These are phyloP conservation scores for Nemania serpens DNA, from an alignment of 2,329 filamentous ascomycete species.

Conservation along the genomic window DNA sequence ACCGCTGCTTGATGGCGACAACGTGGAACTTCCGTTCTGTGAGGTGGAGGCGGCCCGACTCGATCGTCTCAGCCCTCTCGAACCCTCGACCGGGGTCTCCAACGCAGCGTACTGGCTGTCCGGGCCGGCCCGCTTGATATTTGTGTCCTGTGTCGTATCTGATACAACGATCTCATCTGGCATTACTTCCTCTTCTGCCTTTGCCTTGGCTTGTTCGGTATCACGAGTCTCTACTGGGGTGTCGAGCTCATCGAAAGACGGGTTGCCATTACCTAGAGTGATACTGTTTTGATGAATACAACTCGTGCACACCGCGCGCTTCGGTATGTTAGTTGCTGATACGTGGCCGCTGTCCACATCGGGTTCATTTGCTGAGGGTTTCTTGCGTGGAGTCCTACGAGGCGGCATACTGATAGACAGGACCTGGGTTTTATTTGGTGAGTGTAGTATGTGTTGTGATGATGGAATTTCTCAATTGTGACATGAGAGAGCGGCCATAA, in stretches of 20 bases:
- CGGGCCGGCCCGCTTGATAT: background rate
- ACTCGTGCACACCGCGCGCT: constrained; percentile 1
- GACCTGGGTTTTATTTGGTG: background rate
- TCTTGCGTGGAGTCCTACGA: constrained; percentile 16
- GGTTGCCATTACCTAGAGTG: background rate
- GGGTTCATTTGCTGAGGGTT: background rate
- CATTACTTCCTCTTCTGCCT: background rate
- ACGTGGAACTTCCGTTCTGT: constrained; percentile 9
- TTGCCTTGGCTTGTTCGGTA: background rate
- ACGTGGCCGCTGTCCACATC: background rate
- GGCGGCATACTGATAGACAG: constrained; percentile 27
- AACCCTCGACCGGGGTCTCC: background rate
- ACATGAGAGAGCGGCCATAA: background rate
- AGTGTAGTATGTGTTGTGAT: background rate
- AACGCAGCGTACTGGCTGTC: background rate
- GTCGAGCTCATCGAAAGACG: constrained; percentile 22
- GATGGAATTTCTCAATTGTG: background rate
- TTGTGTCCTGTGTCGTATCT: background rate
- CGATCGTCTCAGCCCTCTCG: background rate
- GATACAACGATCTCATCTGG: constrained; percentile 15
- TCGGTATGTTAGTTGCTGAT: constrained; percentile 4
- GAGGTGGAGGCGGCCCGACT: constrained; percentile 19
- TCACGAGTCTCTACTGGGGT: background rate
- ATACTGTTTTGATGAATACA: background rate
- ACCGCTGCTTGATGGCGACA: constrained; percentile 7